Percentiles rank a stretch among this genome's conserved stretches.
phyloP scores from a whole-genome alignment of 345 rosid genomes.

The Sapria himalayana region DNA sequence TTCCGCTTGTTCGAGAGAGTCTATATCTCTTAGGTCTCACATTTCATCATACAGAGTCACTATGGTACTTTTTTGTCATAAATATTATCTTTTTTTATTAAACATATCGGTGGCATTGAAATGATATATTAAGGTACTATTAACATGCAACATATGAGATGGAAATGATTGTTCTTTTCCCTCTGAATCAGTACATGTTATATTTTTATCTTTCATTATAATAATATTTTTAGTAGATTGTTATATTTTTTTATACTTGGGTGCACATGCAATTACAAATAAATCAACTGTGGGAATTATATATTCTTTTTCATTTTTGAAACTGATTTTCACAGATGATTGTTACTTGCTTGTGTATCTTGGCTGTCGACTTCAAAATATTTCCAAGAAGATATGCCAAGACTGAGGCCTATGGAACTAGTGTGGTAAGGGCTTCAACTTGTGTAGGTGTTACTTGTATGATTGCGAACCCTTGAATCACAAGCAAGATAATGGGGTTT shows the following conservation, averaged over 20 bases:
- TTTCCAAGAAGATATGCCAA: conserved; percentile 77
- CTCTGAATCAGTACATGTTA: too few relatives aligned
- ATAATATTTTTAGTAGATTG: conserved; percentile 1
- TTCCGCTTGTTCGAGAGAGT: conserved; percentile 15
- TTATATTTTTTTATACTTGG: conserved; percentile 1
- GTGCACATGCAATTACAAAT: too few relatives aligned
- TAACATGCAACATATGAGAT: too few relatives aligned
- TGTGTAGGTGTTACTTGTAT: too few relatives aligned
- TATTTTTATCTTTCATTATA: too few relatives aligned
- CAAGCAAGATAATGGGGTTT: too few relatives aligned
- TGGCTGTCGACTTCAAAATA: conserved; percentile 80
- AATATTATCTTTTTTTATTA: too few relatives aligned
- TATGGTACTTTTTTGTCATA: too few relatives aligned
- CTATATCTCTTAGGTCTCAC: conserved; percentile 24
- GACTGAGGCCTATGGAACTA: conserved; percentile 64
- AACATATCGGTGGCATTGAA: too few relatives aligned
- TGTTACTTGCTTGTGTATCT: conserved; percentile 59
- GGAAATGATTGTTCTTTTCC: too few relatives aligned
- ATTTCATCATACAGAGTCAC: conserved; percentile 48
- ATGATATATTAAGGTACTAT: too few relatives aligned
- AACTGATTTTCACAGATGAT: conserved; percentile 38
- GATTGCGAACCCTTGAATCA: too few relatives aligned
- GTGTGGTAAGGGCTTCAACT: conserved; percentile 37
- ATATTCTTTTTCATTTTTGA: conserved; percentile 6
- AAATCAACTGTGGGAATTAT: not conserved